A percentile compares a stretch with the other conserved stretches of the same genome.
Evolutionary conservation across 1,139 yeast genomes (phyloP).

Genomic region (Hemisphaericaspora subhashii): DNA sequence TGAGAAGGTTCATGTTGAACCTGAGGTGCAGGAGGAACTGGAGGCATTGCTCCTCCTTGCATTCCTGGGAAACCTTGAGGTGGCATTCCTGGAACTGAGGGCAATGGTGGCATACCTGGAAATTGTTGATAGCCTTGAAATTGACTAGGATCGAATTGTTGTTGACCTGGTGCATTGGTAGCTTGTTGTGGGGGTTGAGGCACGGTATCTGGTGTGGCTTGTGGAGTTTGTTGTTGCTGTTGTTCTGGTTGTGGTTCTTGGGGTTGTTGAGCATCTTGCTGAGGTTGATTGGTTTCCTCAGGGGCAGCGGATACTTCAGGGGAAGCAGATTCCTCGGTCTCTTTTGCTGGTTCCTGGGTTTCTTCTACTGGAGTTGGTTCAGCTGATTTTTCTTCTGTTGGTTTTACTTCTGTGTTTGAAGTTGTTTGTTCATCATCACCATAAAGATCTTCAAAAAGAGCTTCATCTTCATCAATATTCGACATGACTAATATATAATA

Average conservation of each 20-base stretch:
- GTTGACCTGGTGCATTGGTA: conserved; percentile 9
- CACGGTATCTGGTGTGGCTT: conserved; percentile 7
- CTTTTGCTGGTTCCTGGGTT: conserved; percentile 11
- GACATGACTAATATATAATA: conserved; percentile 41
- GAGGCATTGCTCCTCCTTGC: conserved; percentile 11
- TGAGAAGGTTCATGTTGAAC: conserved; percentile 31
- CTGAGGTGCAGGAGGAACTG: conserved; percentile 19
- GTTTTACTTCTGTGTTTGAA: conserved; percentile 13
- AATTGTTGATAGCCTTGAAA: conserved; percentile 9
- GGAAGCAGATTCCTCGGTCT: conserved; percentile 8
- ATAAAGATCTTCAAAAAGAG: conserved; percentile 76
- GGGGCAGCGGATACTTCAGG: conserved; percentile 8
- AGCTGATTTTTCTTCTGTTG: conserved; percentile 6
- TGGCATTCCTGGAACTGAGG: conserved; percentile 9
- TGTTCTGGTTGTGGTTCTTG: background rate
- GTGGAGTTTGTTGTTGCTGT: background rate
- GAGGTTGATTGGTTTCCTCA: conserved; percentile 4
- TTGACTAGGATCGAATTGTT: conserved; percentile 14
- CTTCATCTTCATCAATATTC: conserved; percentile 79
- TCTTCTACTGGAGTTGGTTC: conserved; percentile 9
- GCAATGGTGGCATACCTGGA: conserved; percentile 19
- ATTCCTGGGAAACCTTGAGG: conserved; percentile 11
- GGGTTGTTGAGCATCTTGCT: background rate
- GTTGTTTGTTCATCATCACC: conserved; percentile 22
- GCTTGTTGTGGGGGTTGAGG: conserved; percentile 3